These are phyloP conservation scores for Stentor roeselii DNA, from an alignment of 73 alveolate species.

Conservation along the genomic window DNA sequence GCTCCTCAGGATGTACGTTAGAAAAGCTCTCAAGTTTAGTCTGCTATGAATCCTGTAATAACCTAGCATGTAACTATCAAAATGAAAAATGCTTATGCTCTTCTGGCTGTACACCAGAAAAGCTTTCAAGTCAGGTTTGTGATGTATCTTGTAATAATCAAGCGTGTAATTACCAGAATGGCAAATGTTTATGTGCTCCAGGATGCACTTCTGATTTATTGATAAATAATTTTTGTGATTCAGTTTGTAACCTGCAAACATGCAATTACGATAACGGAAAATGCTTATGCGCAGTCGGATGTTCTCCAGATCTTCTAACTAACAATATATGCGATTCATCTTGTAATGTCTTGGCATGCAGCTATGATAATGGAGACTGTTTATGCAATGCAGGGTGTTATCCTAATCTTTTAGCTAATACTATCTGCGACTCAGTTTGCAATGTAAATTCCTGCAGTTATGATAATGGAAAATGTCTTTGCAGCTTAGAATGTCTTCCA, in stretches of 20 bases:
- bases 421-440: too few relatives aligned
- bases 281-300: slow-evolving; percentile 7
- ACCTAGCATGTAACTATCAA: not conserved
- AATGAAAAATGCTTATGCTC: not conserved
- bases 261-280: slow-evolving; percentile 4
- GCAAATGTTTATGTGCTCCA: slow-evolving; percentile 7
- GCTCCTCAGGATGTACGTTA: not conserved
- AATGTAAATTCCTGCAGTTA: too few relatives aligned
- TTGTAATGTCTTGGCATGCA: not conserved
- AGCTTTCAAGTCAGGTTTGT: not conserved
- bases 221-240: not conserved
- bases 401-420: too few relatives aligned
- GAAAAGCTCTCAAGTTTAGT: not conserved
- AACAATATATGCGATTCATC: not conserved
- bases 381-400: too few relatives aligned
- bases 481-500: too few relatives aligned
- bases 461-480: too few relatives aligned
- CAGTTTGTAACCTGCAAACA: not conserved
- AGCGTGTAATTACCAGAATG: not conserved
- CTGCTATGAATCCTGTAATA: not conserved
- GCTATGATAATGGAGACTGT: not conserved
- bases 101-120: not conserved
- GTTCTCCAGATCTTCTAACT: not conserved
- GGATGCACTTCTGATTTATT: not conserved
- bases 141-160: not conserved